These are phyloP conservation scores for Kuraishia molischiana DNA, from an alignment of 805 yeast genomes.

Conservation along the genomic window DNA sequence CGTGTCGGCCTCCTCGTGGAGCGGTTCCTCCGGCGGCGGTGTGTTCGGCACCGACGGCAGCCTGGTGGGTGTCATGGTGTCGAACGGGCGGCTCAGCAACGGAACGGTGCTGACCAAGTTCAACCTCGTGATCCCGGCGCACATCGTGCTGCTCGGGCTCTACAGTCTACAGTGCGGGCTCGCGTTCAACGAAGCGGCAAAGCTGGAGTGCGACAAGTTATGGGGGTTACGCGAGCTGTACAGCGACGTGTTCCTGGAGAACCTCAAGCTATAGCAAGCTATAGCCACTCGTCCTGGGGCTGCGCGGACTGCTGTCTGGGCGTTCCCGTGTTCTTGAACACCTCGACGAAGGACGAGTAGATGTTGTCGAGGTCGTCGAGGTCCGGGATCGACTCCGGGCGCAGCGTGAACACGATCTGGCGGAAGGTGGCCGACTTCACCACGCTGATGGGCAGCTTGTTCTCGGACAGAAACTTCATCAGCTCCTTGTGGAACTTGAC, in stretches of 20 bases:
- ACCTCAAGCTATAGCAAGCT: not conserved
- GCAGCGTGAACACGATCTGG: slow-evolving; percentile 38
- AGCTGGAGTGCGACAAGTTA: not conserved
- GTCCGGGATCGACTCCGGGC: slow-evolving; percentile 37
- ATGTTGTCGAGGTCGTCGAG: slow-evolving; percentile 34
- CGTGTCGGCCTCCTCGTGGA: slow-evolving; percentile 36
- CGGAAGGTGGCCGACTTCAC: slow-evolving; percentile 42
- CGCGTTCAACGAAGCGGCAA: not conserved
- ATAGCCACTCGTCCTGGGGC: slow-evolving; percentile 1
- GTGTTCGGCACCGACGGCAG: slow-evolving; percentile 16
- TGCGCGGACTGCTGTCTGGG: too few relatives aligned
- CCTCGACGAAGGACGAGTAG: slow-evolving; percentile 35
- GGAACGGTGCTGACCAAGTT: slow-evolving; percentile 12
- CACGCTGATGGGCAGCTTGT: slow-evolving; percentile 35
- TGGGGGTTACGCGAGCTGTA: slow-evolving; percentile 1
- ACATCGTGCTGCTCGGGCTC: slow-evolving; percentile 9
- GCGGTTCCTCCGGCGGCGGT: slow-evolving; percentile 43
- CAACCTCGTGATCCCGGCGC: slow-evolving; percentile 11
- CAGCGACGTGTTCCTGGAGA: slow-evolving; percentile 1
- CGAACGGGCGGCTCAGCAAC: slow-evolving; percentile 22
- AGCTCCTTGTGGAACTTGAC: slow-evolving; percentile 40
- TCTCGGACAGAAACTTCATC: slow-evolving; percentile 39
- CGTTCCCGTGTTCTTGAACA: slow-evolving; percentile 15
- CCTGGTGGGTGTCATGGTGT: slow-evolving; percentile 31
- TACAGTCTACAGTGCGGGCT: not conserved